A percentile compares a stretch with the other conserved stretches of the same genome.
These are phyloP conservation scores for Tolypocladium paradoxum DNA, from an alignment of 2,329 filamentous ascomycete species.

Conservation along the genomic window DNA sequence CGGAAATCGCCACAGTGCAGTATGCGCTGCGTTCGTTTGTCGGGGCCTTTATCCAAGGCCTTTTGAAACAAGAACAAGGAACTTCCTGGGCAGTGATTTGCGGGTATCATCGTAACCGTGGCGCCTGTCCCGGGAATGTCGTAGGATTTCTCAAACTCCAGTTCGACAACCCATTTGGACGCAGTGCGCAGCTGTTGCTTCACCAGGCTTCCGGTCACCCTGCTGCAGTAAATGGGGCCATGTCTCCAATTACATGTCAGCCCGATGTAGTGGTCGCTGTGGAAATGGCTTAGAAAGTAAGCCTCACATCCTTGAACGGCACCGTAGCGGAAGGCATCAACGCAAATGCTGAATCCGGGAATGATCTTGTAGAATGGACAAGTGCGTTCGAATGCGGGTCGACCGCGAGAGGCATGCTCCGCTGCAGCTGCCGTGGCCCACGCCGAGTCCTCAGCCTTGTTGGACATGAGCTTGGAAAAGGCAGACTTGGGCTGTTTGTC, in stretches of 20 bases:
- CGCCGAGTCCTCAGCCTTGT: slow-evolving; percentile 78
- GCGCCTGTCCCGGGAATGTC: slow-evolving; percentile 77
- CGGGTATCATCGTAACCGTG: slow-evolving; percentile 85
- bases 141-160: slow-evolving; percentile 73
- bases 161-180: slow-evolving; percentile 69
- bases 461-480: slow-evolving; percentile 88
- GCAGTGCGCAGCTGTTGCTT: slow-evolving; percentile 78
- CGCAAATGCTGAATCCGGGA: slow-evolving; percentile 82
- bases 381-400: slow-evolving; percentile 76
- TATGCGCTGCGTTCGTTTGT: slow-evolving; percentile 60
- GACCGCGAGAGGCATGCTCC: slow-evolving; percentile 68
- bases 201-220: slow-evolving; percentile 82
- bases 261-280: slow-evolving; percentile 94
- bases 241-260: slow-evolving; percentile 81
- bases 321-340: slow-evolving; percentile 93
- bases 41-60: slow-evolving; percentile 47
- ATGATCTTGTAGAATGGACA: slow-evolving; percentile 99
- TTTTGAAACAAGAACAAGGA: slow-evolving; percentile 93
- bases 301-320: slow-evolving; percentile 85
- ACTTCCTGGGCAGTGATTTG: slow-evolving; percentile 94
- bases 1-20: slow-evolving; percentile 94
- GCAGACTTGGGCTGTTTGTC: slow-evolving; percentile 48
- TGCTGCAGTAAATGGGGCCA: slow-evolving; percentile 93
- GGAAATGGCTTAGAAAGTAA: slow-evolving; percentile 96
- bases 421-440: slow-evolving; percentile 80